Conservation (phyloP, 192 early-diverging fungal genomes). For the Coemansia sp. region DNA sequence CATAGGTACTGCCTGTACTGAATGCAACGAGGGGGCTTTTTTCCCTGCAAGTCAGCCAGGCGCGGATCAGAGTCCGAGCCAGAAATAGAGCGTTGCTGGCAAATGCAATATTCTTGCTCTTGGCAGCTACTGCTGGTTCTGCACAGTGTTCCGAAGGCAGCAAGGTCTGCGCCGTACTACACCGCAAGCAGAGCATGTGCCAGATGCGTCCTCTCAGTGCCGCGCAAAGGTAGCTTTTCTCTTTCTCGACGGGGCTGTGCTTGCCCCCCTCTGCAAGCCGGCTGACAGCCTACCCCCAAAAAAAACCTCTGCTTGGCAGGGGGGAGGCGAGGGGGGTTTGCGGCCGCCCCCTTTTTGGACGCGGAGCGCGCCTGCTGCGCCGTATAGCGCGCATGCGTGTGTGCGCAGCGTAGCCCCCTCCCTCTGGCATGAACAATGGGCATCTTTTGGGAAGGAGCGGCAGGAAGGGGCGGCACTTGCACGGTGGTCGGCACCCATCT, state of each 20-base stretch:
- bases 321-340: constrained; percentile 9
- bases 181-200: constrained; percentile 8
- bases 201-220: constrained; percentile 3
- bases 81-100: neutral
- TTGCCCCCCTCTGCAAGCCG: constrained; percentile 10
- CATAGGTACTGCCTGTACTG: too few relatives aligned
- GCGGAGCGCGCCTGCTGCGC: constrained; percentile 14
- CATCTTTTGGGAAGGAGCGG: constrained; percentile 14
- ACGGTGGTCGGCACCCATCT: constrained; percentile 17
- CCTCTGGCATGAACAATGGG: constrained; percentile 19
- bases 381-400: constrained; percentile 29
- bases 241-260: constrained; percentile 4
- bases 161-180: constrained; percentile 3
- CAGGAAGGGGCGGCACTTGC: constrained; percentile 17
- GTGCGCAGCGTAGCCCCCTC: constrained; percentile 24
- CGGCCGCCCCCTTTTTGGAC: constrained; percentile 4
- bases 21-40: constrained; percentile 13
- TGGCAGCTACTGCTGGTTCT: constrained; percentile 5
- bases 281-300: constrained; percentile 10
- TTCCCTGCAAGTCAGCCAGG: constrained; percentile 15
- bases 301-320: constrained; percentile 1
- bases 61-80: constrained; percentile 19
- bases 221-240: neutral
- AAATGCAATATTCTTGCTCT: neutral
- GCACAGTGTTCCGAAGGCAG: neutral